These are phyloP conservation scores for Quercus mongolica DNA, from an alignment of 306 rosid genomes.

Conservation along the genomic window DNA sequence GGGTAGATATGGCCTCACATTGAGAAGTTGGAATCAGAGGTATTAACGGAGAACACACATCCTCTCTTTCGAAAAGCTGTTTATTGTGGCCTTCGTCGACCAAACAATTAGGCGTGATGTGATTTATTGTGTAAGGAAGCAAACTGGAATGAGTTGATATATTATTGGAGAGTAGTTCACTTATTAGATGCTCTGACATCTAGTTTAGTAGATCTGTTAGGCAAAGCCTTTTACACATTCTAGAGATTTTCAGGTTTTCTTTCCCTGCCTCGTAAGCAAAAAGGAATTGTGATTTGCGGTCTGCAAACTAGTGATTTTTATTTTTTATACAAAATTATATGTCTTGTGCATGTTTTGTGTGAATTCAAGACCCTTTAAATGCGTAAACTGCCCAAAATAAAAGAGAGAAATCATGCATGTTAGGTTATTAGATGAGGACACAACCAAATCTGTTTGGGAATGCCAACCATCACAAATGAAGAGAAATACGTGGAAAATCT, in stretches of 20 bases:
- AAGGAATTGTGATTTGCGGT: neutral
- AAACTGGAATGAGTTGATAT: neutral
- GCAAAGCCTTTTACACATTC: neutral
- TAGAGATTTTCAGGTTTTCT: neutral
- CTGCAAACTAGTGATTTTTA: neutral
- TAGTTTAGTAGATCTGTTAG: neutral
- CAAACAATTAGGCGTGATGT: conserved; percentile 37
- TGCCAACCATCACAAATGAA: too few species aligned
- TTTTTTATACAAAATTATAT: neutral
- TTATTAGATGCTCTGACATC: neutral
- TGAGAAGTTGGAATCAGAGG: conserved; percentile 77
- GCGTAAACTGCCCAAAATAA: too few species aligned
- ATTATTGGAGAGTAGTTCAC: neutral
- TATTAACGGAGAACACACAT: conserved; percentile 60
- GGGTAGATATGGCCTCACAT: conserved; percentile 89
- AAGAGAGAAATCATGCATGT: too few species aligned
- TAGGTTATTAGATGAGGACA: too few species aligned
- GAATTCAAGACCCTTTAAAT: too few species aligned
- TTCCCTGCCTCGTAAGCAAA: neutral
- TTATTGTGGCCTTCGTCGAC: conserved; percentile 67
- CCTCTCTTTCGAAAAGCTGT: conserved; percentile 64
- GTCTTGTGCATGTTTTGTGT: too few species aligned
- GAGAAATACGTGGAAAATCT: too few species aligned
- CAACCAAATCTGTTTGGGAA: too few species aligned
- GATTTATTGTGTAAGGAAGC: neutral